Evolutionary conservation across 441 rosid species (phyloP).

Genomic region (Caryocar brasiliense): DNA sequence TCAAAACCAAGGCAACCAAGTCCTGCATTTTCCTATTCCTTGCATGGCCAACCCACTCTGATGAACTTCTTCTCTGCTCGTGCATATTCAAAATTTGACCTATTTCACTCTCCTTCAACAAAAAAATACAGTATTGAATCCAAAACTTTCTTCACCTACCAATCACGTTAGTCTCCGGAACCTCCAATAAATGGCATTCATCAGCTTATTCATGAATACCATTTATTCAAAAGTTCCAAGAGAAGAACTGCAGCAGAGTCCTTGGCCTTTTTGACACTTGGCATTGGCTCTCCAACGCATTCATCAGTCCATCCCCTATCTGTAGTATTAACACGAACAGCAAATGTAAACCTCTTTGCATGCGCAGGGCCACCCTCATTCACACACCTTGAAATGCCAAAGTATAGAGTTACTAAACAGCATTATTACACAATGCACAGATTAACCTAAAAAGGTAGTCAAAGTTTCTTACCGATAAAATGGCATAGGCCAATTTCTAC

Average conservation of each 20-base stretch:
- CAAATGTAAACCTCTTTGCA: slow-evolving; percentile 87
- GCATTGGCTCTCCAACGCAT: slow-evolving; percentile 96
- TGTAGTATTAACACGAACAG: slow-evolving; percentile 77
- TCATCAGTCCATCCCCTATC: slow-evolving; percentile 94
- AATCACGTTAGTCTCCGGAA: too few relatives aligned
- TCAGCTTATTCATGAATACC: slow-evolving; percentile 27
- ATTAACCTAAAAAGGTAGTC: background rate
- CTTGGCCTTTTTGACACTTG: slow-evolving; percentile 96
- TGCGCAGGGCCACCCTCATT: slow-evolving; percentile 97
- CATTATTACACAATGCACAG: too few relatives aligned
- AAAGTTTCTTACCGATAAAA: slow-evolving; percentile 51
- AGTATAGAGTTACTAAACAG: slow-evolving; percentile 1
- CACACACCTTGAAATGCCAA: slow-evolving; percentile 49
- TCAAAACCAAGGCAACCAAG: too few relatives aligned
- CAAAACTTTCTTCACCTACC: too few relatives aligned
- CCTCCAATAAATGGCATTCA: too few relatives aligned
- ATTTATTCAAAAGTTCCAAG: slow-evolving; percentile 57
- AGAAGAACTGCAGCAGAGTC: slow-evolving; percentile 90
- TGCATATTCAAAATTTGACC: too few relatives aligned
- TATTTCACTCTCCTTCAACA: too few relatives aligned
- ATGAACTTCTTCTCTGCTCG: too few relatives aligned
- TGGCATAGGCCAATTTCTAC: slow-evolving; percentile 98
- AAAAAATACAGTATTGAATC: too few relatives aligned
- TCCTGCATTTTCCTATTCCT: too few relatives aligned
- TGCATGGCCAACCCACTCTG: too few relatives aligned